Percentiles rank a stretch among this genome's conserved stretches.
Conservation (phyloP, 208 protist species). For the Angomonas ambiguus region DNA sequence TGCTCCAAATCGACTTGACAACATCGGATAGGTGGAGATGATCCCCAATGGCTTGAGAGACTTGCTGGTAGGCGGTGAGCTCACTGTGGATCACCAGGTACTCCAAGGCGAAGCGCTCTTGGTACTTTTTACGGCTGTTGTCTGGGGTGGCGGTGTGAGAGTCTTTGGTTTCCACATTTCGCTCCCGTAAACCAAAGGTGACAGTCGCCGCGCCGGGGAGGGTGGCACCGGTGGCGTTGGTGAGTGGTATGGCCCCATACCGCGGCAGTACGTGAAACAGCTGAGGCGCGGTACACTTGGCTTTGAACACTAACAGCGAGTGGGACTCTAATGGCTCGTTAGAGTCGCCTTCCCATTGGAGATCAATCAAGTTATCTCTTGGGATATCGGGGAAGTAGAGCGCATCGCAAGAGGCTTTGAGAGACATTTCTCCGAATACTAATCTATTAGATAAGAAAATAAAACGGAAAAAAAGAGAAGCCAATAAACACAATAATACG, state of each 20-base stretch:
- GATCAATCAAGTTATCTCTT: conserved; percentile 55
- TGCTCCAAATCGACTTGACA: conserved; percentile 53
- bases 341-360: conserved; percentile 31
- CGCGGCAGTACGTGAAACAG: conserved; percentile 74
- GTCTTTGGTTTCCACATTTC: conserved; percentile 3
- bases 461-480: neutral
- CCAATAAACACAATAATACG: neutral
- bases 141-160: conserved; percentile 9
- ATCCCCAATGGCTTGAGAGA: conserved; percentile 21
- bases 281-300: conserved; percentile 71
- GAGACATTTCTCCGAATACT: conserved; percentile 29
- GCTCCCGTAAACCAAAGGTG: conserved; percentile 31
- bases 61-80: conserved; percentile 37
- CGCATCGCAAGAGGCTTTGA: conserved; percentile 47
- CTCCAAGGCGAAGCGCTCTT: conserved; percentile 69
- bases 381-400: conserved; percentile 62
- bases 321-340: conserved; percentile 22
- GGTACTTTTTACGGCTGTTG: conserved; percentile 18
- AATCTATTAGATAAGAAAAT: neutral
- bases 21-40: conserved; percentile 28
- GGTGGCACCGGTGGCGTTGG: conserved; percentile 29
- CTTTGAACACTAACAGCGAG: conserved; percentile 63
- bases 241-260: conserved; percentile 60
- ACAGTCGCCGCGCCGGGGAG: conserved; percentile 20
- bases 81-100: conserved; percentile 41